Base-by-base conservation (phyloP, 768 basidiomycete genomes). In the Pleurotus salmoneostramineus region DNA sequence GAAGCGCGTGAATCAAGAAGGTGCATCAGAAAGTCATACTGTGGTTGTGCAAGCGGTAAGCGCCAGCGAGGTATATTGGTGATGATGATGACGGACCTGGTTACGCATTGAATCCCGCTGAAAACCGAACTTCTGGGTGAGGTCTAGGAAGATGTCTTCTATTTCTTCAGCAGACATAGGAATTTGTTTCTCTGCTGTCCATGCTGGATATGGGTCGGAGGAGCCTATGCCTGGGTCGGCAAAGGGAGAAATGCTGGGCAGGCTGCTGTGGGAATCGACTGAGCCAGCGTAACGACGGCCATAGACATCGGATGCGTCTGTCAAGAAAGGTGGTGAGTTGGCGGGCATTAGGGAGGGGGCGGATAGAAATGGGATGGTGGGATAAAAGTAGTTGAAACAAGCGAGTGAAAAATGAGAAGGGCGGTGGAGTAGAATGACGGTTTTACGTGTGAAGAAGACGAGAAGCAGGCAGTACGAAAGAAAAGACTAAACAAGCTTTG, bases 1-100 rank as follows among this genome's bases (percentile, higher is more conserved):
- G 95, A 98, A n/a, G 96, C 93, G 58, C 93, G 87, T 45, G 95
- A 97, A 74, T 99, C 97, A 67, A 99, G 90, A 61, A 93, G 85
- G 54, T 95, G 92, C 97, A 99, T 99, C 60, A 92, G 78, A 71
- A 98, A 98, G 73, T 99, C 97, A 72, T 95, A 99, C 91, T 93
- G 21, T 27, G 64, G 11, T 33, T 35, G 54, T 21, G 49, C 42
- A 44, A 62, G 61, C 45, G 64, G 50, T 63, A 42, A 65, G 58
- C 45, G 34, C 56, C 34, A 54, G 48, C 14, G 21, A 61, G 21
- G 21, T 27, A 57, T 50, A 60, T 50, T 35, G 12, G 51, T 48
- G 27, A 11, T 45, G 44, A 17, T 27, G 17, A 49, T 33, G 36
- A 48, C 10, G 37, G 31, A 87, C 90, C 89, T 91, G 95, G 78